Conservation (phyloP, 2,329 filamentous ascomycete genomes). For the Penicillium sp. region DNA sequence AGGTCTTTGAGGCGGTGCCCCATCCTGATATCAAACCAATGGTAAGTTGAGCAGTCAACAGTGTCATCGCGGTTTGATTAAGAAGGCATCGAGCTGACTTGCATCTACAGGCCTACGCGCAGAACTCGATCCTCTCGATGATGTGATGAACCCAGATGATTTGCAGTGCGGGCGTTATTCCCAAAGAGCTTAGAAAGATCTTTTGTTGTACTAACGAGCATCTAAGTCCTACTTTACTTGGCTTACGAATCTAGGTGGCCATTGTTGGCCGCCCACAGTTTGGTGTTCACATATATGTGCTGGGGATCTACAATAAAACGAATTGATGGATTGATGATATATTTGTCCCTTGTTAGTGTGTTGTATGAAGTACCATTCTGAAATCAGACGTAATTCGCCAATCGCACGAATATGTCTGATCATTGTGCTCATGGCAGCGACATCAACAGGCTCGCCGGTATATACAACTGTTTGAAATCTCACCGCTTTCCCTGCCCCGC, state of each 20-base stretch:
- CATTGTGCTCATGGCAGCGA: background rate
- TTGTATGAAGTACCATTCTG: background rate
- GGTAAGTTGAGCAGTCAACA: slow-evolving; percentile 45
- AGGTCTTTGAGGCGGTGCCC: slow-evolving; percentile 94
- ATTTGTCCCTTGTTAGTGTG: background rate
- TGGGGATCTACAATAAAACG: background rate
- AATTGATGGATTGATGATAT: background rate
- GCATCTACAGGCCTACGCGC: slow-evolving; percentile 70
- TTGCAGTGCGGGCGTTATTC: slow-evolving; percentile 29
- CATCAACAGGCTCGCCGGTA: background rate
- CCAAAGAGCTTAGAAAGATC: slow-evolving; percentile 24
- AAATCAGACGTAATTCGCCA: background rate
- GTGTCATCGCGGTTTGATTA: background rate
- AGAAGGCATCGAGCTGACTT: no score
- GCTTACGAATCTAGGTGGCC: background rate
- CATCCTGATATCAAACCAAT: slow-evolving; percentile 96
- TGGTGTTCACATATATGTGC: background rate
- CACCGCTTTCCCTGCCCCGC: slow-evolving; percentile 26
- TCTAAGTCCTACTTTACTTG: slow-evolving; percentile 2
- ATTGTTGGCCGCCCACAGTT: background rate
- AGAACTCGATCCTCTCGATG: slow-evolving; percentile 76
- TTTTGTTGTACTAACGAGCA: slow-evolving; percentile 22
- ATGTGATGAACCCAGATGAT: slow-evolving; percentile 54
- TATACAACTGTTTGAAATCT: background rate
- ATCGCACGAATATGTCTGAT: background rate